Evolutionary conservation across 768 basidiomycete genomes (phyloP).

Genomic region (Lanmaoa pseudosensibilis): DNA sequence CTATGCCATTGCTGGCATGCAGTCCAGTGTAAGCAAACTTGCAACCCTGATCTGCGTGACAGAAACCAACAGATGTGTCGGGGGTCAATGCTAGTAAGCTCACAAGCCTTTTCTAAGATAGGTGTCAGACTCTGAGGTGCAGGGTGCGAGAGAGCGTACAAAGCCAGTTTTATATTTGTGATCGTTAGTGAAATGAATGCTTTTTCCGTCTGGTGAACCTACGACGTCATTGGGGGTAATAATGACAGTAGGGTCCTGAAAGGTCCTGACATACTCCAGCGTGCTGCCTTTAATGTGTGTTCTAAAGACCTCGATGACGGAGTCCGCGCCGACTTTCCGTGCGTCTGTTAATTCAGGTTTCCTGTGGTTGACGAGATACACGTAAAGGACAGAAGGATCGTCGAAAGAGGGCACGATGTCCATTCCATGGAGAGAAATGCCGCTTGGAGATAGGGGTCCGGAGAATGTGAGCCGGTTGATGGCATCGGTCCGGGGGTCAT

Average conservation of each 20-base stretch:
- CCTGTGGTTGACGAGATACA: conserved; percentile 76
- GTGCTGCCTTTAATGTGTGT: conserved; percentile 44
- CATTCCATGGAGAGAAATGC: conserved; percentile 64
- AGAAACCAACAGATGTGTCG: conserved; percentile 60
- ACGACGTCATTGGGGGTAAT: conserved; percentile 70
- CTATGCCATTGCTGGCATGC: conserved; percentile 62
- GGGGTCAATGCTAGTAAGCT: conserved; percentile 34
- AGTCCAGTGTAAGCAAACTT: conserved; percentile 55
- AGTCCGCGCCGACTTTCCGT: conserved; percentile 60
- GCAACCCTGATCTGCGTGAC: conserved; percentile 60
- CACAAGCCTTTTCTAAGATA: conserved; percentile 21
- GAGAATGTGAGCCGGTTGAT: conserved; percentile 47
- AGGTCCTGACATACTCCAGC: conserved; percentile 56
- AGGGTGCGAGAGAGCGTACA: conserved; percentile 37
- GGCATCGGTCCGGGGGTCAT: conserved; percentile 46
- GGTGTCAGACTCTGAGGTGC: not conserved
- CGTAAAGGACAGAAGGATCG: conserved; percentile 50
- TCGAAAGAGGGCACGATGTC: conserved; percentile 58
- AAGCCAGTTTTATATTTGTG: conserved; percentile 51
- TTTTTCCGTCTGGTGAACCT: conserved; percentile 62
- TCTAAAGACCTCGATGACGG: conserved; percentile 68
- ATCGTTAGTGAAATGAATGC: conserved; percentile 73
- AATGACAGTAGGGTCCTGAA: conserved; percentile 50
- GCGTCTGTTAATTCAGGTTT: conserved; percentile 44
- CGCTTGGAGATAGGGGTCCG: conserved; percentile 38